These are phyloP conservation scores for Thermothelomyces thermophilus DNA, from an alignment of 2,329 filamentous ascomycete species.

Conservation along the genomic window DNA sequence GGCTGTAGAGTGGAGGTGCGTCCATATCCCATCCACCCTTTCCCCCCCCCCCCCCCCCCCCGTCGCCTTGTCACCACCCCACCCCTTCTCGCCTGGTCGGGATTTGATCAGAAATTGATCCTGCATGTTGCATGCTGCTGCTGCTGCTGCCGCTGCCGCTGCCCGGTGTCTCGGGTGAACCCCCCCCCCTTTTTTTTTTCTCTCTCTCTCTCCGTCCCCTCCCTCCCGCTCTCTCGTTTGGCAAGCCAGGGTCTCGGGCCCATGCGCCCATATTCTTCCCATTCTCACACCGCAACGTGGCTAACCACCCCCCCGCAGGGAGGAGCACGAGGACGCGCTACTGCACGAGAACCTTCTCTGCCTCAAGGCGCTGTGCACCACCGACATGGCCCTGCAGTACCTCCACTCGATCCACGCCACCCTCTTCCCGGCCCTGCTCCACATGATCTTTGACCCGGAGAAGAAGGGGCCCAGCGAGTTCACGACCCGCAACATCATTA, in stretches of 20 bases:
- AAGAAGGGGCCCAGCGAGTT: slow-evolving; percentile 97
- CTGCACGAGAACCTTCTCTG: slow-evolving; percentile 90
- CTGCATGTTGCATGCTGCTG: slow-evolving; percentile 5
- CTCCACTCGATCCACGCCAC: slow-evolving; percentile 71
- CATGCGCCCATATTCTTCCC: neutral
- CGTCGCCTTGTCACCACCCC: no score
- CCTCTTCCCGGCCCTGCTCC: slow-evolving; percentile 78
- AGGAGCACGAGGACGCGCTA: slow-evolving; percentile 91
- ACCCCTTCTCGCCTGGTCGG: no score
- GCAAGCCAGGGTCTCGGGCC: slow-evolving; percentile 1
- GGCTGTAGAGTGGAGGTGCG: slow-evolving; percentile 90
- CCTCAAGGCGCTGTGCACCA: slow-evolving; percentile 90
- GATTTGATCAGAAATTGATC: no score
- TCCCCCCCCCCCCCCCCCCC: no score
- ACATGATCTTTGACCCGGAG: slow-evolving; percentile 94
- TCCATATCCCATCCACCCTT: no score
- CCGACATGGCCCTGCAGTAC: slow-evolving; percentile 75
- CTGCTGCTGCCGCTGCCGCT: neutral
- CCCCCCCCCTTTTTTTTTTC: neutral
- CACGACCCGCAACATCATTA: slow-evolving; percentile 83
- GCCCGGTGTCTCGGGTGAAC: neutral
- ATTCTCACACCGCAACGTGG: slow-evolving; percentile 1
- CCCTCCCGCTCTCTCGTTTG: no score
- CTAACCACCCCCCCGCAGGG: slow-evolving; percentile 45
- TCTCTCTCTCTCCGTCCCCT: neutral